These are phyloP conservation scores for Aspergillus tanneri DNA, from an alignment of 2,329 filamentous ascomycete species.

Conservation along the genomic window DNA sequence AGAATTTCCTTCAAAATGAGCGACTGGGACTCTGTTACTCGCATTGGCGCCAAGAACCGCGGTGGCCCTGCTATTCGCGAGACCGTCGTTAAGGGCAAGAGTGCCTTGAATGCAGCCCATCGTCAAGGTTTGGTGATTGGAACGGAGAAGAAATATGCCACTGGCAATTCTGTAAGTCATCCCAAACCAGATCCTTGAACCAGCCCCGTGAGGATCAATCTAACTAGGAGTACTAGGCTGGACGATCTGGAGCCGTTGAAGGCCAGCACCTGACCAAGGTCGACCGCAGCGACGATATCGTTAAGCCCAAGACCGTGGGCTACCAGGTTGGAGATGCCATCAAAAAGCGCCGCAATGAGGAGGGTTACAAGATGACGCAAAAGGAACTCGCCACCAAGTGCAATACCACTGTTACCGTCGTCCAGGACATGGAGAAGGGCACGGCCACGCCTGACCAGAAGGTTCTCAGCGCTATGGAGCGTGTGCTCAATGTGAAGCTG, in stretches of 20 bases:
- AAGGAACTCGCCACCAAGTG: constrained; percentile 82
- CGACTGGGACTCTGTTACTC: constrained; percentile 86
- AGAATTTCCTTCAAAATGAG: constrained; percentile 52
- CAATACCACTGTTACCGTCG: constrained; percentile 77
- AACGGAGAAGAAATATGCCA: constrained; percentile 88
- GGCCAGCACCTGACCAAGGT: constrained; percentile 97
- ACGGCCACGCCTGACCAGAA: constrained; percentile 79
- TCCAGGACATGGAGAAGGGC: constrained; percentile 84
- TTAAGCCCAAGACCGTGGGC: constrained; percentile 92
- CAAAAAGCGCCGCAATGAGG: constrained; percentile 71
- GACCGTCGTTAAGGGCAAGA: constrained; percentile 83
- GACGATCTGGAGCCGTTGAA: constrained; percentile 57
- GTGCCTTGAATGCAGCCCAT: constrained; percentile 83
- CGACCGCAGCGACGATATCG: constrained; percentile 93
- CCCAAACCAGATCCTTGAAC: too few species aligned
- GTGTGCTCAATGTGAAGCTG: constrained; percentile 82
- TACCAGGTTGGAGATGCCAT: constrained; percentile 79
- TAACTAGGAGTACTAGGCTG: constrained; percentile 39
- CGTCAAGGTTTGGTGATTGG: constrained; percentile 71
- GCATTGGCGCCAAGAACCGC: constrained; percentile 85
- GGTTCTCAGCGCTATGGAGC: constrained; percentile 74
- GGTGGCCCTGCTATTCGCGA: constrained; percentile 68
- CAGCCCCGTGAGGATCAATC: too few species aligned
- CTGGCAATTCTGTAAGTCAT: constrained; percentile 76
- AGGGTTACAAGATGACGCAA: constrained; percentile 94